A percentile compares a stretch with the other conserved stretches of the same genome.
Conservation (phyloP, 208 protist species). For the Zelonia costaricensis region DNA sequence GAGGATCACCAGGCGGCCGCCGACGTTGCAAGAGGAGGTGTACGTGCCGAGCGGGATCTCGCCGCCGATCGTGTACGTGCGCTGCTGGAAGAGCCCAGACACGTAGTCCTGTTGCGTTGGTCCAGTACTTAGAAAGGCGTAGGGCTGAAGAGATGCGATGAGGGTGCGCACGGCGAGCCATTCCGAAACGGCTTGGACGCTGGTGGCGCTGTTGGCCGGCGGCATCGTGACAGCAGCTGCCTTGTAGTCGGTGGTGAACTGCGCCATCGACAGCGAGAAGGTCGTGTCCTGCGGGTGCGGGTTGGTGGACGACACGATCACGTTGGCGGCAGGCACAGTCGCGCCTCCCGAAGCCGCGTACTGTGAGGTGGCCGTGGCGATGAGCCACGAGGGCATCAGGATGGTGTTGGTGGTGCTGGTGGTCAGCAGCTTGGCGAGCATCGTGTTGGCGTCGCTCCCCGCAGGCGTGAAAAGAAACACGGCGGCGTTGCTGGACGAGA, state of each 20-base stretch:
- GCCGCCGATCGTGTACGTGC: slow-evolving; percentile 8
- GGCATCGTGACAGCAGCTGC: neutral
- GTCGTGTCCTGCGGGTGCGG: slow-evolving; percentile 19
- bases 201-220: neutral
- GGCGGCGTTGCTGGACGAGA: neutral
- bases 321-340: neutral
- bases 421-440: slow-evolving; percentile 1
- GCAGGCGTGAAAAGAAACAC: slow-evolving; percentile 13
- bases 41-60: slow-evolving; percentile 11
- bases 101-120: slow-evolving; percentile 2
- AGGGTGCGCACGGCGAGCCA: slow-evolving; percentile 10
- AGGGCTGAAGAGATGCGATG: slow-evolving; percentile 2
- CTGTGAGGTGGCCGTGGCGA: neutral
- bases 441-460: neutral
- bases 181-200: slow-evolving; percentile 2
- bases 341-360: neutral
- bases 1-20: slow-evolving; percentile 25
- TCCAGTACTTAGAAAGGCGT: neutral
- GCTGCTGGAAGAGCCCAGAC: neutral
- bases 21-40: slow-evolving; percentile 12
- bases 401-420: neutral
- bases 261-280: neutral
- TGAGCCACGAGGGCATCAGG: slow-evolving; percentile 22
- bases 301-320: slow-evolving; percentile 19
- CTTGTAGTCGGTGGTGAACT: neutral